Evolutionary conservation across 495 filamentous ascomycete genomes (phyloP), one percentile per base, ranked within the genome.

Genomic region (Zalerion maritima): DNA sequence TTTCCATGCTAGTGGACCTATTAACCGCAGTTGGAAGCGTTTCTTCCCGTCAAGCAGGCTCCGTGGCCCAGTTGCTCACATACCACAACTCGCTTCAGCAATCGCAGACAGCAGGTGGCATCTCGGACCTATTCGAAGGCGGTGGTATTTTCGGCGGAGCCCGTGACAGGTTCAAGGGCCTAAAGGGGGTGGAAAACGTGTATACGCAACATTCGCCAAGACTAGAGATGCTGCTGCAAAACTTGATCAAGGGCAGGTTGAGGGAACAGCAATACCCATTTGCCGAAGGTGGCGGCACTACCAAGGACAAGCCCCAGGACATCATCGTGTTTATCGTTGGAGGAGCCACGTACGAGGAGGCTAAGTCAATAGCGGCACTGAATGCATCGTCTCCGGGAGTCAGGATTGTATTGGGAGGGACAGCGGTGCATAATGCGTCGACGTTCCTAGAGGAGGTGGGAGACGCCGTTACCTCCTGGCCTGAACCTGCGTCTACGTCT

Each of bases 131-230:
- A 5, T 97, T 96, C 46, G 85, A 94, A 45, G 79, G 81, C 0
- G 75, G 80, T 1, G 86, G 81, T 4, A 81, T 97, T 32, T 94
- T 97, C 56, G 81, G 81, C 18, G 80, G 81, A 10, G 85, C 89
- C 2, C 68, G 85, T 18, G 79, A 79, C 42, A 75, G 85, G 2
- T 86, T 97, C 54, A 92, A 92, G 49, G 91, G 87, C 2, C 64
- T 97, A 11, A 93, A 94, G 46, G 89, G 89, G 9, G 86, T 96
- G 3, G 89, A 97, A 49, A 97, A 97, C 41, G 89, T 97, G 13
- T 97, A 96, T 50, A 97, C 89, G 0, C 91, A 96, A 51, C 89
- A 97, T 52, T 89, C 85, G 2, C 86, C 89, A 0, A 64, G 81
- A 24, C 50, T 97, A 25, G 85, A 94, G 51, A 68, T 70, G 6